Percentiles rank a stretch among this genome's conserved stretches.
phyloP scores from a whole-genome alignment of 805 yeast genomes.

The Candida koratica region DNA sequence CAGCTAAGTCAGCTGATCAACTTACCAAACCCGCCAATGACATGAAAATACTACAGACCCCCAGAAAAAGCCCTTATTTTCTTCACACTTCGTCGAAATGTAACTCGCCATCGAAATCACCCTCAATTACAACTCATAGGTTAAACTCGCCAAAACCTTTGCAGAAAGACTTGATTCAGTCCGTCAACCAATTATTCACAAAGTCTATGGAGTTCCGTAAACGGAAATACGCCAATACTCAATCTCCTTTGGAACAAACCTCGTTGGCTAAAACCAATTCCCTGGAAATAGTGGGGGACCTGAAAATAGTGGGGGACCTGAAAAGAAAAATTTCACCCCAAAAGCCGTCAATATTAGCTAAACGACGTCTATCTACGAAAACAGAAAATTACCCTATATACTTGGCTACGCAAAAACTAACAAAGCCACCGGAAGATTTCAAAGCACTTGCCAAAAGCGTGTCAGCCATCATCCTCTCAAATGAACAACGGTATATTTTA shows the following conservation, averaged over 20 bases:
- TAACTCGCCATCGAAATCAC: background rate
- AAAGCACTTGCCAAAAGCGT: constrained; percentile 23
- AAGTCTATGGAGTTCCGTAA: background rate
- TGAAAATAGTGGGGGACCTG: background rate
- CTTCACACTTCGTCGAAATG: background rate
- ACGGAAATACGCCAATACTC: background rate
- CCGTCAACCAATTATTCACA: constrained; percentile 1
- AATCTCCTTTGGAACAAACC: background rate
- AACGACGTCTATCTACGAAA: background rate
- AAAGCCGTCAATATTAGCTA: background rate
- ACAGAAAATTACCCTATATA: constrained; percentile 7
- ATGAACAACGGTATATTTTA: constrained; percentile 65
- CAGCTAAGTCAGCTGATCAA: background rate
- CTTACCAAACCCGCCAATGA: background rate
- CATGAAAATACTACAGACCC: background rate
- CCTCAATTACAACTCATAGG: background rate
- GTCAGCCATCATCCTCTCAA: constrained; percentile 33
- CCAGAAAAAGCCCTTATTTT: background rate
- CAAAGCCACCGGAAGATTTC: background rate
- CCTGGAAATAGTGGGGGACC: background rate
- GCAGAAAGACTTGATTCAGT: background rate
- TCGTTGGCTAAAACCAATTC: background rate
- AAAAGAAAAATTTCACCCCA: constrained; percentile 6
- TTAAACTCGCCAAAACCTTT: background rate
- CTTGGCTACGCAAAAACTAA: constrained; percentile 6